phyloP scores from a whole-genome alignment of 495 filamentous ascomycete genomes.

The Podospora didyma region DNA sequence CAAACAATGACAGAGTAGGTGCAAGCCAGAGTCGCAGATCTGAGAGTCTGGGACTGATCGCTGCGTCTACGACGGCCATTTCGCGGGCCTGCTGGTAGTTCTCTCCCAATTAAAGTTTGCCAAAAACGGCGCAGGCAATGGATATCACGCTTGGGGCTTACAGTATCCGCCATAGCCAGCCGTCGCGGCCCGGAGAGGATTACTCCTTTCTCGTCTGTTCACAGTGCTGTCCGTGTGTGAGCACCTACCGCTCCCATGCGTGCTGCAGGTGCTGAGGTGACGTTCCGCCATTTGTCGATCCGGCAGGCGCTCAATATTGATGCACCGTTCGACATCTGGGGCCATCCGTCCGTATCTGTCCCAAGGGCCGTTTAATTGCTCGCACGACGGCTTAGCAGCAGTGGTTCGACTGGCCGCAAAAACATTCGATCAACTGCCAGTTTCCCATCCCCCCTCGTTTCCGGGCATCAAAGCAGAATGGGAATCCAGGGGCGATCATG shows the following conservation, averaged over 20 bases:
- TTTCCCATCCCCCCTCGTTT: constrained; percentile 1
- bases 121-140: not conserved
- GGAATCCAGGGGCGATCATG: not conserved
- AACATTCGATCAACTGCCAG: constrained; percentile 25
- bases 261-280: not conserved
- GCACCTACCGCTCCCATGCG: too few relatives aligned
- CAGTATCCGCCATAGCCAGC: not conserved
- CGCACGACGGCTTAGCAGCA: not conserved
- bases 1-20: not conserved
- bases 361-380: constrained; percentile 4
- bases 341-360: constrained; percentile 8
- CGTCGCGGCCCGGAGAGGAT: not conserved
- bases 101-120: not conserved
- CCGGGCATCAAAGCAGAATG: not conserved
- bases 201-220: too few relatives aligned
- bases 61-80: not conserved
- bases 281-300: constrained; percentile 15
- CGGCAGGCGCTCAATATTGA: constrained; percentile 17
- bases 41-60: not conserved
- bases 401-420: constrained; percentile 25
- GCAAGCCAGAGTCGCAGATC: not conserved
- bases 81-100: not conserved
- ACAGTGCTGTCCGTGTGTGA: too few relatives aligned
- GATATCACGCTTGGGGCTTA: not conserved
- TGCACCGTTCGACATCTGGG: constrained; percentile 21